phyloP scores from a whole-genome alignment of 1,284 basidiomycete genomes.

The Papiliotrema flavescens region DNA sequence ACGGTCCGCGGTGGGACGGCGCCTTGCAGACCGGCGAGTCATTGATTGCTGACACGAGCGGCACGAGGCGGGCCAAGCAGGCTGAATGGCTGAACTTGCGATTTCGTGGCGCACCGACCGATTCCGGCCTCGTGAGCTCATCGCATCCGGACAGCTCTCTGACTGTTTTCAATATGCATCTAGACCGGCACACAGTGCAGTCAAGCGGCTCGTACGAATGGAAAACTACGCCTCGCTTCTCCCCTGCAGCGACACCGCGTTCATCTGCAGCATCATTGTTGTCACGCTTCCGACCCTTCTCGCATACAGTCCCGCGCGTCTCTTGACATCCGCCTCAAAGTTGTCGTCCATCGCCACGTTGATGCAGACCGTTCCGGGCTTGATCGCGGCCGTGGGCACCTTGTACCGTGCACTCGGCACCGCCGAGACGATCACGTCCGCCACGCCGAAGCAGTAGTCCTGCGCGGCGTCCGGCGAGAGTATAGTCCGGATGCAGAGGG shows the following conservation, averaged over 20 bases:
- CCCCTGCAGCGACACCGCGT: constrained; percentile 19
- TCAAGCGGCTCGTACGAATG: too few species aligned
- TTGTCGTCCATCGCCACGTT: constrained; percentile 28
- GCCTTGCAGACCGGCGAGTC: too few species aligned
- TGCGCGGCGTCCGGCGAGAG: constrained; percentile 12
- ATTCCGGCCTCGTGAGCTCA: too few species aligned
- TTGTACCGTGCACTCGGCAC: constrained; percentile 50
- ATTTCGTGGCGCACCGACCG: too few species aligned
- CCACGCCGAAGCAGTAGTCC: constrained; percentile 65
- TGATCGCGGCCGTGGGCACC: constrained; percentile 15
- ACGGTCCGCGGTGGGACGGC: too few species aligned
- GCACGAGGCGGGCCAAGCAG: too few species aligned
- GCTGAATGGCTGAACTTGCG: too few species aligned
- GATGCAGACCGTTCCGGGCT: constrained; percentile 17
- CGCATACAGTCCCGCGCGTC: constrained; percentile 14
- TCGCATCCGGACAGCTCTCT: too few species aligned
- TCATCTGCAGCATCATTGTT: constrained; percentile 23
- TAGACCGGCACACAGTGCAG: too few species aligned
- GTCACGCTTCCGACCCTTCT: constrained; percentile 25
- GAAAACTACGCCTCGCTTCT: too few species aligned
- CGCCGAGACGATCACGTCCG: constrained; percentile 80
- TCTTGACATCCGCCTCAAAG: constrained; percentile 22
- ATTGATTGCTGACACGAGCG: too few species aligned
- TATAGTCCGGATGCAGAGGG: constrained; percentile 46
- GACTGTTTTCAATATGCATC: too few species aligned